phyloP scores from a whole-genome alignment of 179 eudicot species.

The Amaranthus tricolor region DNA sequence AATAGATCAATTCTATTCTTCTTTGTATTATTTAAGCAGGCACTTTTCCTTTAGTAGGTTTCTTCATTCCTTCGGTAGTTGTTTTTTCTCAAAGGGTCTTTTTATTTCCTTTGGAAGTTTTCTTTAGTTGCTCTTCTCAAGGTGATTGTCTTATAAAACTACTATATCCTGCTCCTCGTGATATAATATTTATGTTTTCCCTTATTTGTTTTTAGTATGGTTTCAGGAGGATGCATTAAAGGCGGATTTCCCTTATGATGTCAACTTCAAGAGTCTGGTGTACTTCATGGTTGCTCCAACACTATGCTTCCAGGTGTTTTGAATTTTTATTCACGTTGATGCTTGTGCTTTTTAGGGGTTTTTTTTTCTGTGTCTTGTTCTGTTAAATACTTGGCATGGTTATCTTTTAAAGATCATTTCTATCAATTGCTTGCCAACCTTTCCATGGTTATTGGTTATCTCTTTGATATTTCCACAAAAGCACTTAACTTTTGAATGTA shows the following conservation, averaged over 20 bases:
- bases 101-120: background rate
- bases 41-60: background rate
- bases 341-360: background rate
- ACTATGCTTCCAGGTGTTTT: constrained; percentile 83
- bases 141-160: too few species aligned
- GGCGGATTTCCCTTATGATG: constrained; percentile 53
- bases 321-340: background rate
- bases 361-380: background rate
- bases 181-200: constrained; percentile 9
- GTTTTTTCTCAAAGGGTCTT: background rate
- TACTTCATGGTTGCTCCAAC: constrained; percentile 99
- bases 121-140: background rate
- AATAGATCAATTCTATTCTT: background rate
- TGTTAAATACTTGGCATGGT: background rate
- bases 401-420: background rate
- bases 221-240: constrained; percentile 56
- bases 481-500: background rate
- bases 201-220: constrained; percentile 28
- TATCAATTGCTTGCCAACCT: background rate
- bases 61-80: background rate
- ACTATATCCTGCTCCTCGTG: constrained; percentile 1
- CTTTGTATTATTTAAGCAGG: background rate
- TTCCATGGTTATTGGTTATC: background rate
- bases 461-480: background rate
- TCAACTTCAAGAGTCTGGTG: constrained; percentile 63